Evolutionary conservation across 306 rosid genomes (phyloP).

Genomic region (Castanospermum australe): DNA sequence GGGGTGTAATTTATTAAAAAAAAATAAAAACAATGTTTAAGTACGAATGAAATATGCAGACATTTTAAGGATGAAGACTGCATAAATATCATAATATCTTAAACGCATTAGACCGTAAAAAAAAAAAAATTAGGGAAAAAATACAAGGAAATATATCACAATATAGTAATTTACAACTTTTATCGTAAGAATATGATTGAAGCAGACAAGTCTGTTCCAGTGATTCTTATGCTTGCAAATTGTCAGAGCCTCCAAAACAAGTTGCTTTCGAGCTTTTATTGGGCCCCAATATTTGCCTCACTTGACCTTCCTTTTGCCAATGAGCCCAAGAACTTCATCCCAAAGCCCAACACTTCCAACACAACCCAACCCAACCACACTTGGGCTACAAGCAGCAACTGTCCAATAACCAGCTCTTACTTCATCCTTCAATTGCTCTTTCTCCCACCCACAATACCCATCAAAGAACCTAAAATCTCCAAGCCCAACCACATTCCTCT

Average conservation of each 20-base stretch:
- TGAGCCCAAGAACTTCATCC: constrained; percentile 77
- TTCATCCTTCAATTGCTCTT: constrained; percentile 65
- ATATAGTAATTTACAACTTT: not conserved
- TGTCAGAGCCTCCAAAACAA: not conserved
- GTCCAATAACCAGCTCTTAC: constrained; percentile 81
- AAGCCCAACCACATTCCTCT: constrained; percentile 58
- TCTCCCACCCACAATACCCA: constrained; percentile 95
- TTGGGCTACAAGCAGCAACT: constrained; percentile 87
- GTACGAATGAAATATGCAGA: not conserved
- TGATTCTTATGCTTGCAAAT: not conserved
- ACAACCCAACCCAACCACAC: constrained; percentile 51
- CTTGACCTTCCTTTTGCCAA: constrained; percentile 69
- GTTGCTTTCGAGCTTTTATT: not conserved
- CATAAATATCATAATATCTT: not conserved
- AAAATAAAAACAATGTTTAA: too few relatives aligned
- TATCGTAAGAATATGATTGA: not conserved
- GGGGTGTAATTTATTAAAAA: too few relatives aligned
- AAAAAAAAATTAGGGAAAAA: too few relatives aligned
- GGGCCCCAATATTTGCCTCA: not conserved
- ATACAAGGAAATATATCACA: not conserved
- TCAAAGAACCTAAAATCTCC: constrained; percentile 85
- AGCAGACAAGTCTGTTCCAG: not conserved
- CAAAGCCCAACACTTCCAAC: constrained; percentile 62
- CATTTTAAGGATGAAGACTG: not conserved
- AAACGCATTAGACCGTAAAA: not conserved